A percentile compares a stretch with the other conserved stretches of the same genome.
Conservation (phyloP, 1,284 basidiomycete genomes). For the Melampsora americana region DNA sequence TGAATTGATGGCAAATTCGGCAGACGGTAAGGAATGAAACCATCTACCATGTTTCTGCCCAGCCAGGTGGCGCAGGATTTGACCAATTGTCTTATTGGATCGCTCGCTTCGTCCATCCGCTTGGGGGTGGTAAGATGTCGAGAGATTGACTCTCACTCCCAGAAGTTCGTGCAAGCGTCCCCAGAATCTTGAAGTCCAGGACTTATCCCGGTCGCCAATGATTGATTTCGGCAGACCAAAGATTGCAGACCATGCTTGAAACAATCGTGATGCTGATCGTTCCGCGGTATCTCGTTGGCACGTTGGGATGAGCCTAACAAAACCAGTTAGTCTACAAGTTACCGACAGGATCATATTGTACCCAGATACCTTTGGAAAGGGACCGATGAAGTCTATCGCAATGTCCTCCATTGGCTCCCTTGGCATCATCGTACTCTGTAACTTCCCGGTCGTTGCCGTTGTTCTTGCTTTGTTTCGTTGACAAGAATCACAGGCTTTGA, state of each 20-base stretch:
- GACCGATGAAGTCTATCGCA: constrained; percentile 1
- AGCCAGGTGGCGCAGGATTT: too few relatives aligned
- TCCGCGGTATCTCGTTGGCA: too few relatives aligned
- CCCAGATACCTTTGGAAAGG: too few relatives aligned
- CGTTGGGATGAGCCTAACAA: too few relatives aligned
- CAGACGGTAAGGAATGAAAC: constrained; percentile 30
- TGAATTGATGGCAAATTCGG: constrained; percentile 46
- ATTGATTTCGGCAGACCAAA: constrained; percentile 47
- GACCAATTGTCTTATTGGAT: constrained; percentile 55
- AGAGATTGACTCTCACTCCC: too few relatives aligned
- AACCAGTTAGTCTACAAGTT: constrained; percentile 10
- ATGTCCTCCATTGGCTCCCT: not conserved
- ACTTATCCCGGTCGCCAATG: constrained; percentile 49
- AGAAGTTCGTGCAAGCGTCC: constrained; percentile 45
- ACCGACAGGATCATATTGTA: constrained; percentile 4
- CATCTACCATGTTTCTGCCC: constrained; percentile 41
- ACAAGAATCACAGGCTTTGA: not conserved
- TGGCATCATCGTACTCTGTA: too few relatives aligned
- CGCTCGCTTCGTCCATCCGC: too few relatives aligned
- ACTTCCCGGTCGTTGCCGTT: not conserved
- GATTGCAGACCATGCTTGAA: constrained; percentile 36
- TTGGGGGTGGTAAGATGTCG: too few relatives aligned
- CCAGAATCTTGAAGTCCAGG: constrained; percentile 51
- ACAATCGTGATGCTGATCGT: not conserved
- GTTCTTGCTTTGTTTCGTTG: not conserved